Evolutionary conservation across 1,139 yeast species (phyloP), one percentile per base, ranked within the genome.

Genomic region (Yamadazyma membranifaciens): DNA sequence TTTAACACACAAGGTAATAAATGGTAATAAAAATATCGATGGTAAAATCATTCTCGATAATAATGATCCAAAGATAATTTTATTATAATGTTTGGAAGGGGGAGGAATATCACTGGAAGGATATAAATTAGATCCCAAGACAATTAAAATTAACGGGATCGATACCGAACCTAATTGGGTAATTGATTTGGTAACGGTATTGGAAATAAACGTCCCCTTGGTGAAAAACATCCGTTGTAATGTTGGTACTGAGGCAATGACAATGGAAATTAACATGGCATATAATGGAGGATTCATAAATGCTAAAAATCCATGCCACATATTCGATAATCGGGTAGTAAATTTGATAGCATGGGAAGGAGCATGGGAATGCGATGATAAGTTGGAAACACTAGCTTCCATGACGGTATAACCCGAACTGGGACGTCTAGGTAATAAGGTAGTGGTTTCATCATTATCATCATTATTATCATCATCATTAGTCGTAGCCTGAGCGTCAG

Each of bases 211-310:
- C 3, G 56, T 55, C 11, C 57, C 63, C 16, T 63, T 56, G 39
- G 77, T 79, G 62, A 84, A 91, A 48, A 91, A 77, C 42, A 77
- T 73, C 37, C 71, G 65, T 55, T 87, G 87, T 24, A 91, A 59
- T 2, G 73, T 67, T 3, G 95, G 88, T 13, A 87, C 71, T 1
- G 94, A 79, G 1, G 98, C 98, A 41, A 92, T 91, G 20, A 87
- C 47, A 14, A 92, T 81, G 9, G 97, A 83, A 1, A 83, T 63
- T 20, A 87, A 62, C 98, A 92, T 92, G 10, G 98, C 83, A 73
- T 89, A 92, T 47, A 92, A 69, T 9, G 98, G 98, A 9, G 98
- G 97, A 62, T 92, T 92, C 95, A 92, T 88, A 53, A 81, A 81
- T 3, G 30, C 36, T 2, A 47, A 20, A 32, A 50, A 36, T 7